Evolutionary conservation across 768 basidiomycete species (phyloP).

Genomic region (Collybia nuda): DNA sequence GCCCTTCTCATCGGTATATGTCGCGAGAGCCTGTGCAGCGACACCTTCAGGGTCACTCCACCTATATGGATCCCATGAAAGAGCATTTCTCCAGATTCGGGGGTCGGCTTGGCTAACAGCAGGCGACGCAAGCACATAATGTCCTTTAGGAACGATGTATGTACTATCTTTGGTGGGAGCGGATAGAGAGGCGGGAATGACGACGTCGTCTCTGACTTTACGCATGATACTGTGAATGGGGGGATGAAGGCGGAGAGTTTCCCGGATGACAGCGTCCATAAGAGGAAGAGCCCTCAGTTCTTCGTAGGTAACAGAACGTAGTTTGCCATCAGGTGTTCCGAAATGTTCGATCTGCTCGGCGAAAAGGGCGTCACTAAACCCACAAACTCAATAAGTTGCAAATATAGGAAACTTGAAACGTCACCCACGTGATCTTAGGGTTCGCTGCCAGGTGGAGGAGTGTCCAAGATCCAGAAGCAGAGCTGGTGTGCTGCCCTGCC

Average conservation of each 20-base stretch:
- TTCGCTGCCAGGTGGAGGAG: constrained; percentile 84
- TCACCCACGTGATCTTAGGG: constrained; percentile 69
- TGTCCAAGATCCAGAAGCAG: constrained; percentile 88
- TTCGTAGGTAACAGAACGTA: constrained; percentile 83
- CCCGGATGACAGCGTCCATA: constrained; percentile 88
- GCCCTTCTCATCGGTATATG: constrained; percentile 71
- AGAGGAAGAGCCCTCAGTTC: constrained; percentile 81
- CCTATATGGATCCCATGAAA: constrained; percentile 74
- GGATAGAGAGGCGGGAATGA: constrained; percentile 77
- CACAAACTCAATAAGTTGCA: neutral
- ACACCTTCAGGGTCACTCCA: constrained; percentile 88
- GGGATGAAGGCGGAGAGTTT: constrained; percentile 90
- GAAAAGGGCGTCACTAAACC: constrained; percentile 72
- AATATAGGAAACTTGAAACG: constrained; percentile 1
- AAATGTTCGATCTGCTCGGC: constrained; percentile 87
- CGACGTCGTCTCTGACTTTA: constrained; percentile 82
- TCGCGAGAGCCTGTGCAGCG: constrained; percentile 74
- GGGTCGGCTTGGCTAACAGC: constrained; percentile 89
- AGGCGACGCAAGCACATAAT: constrained; percentile 88
- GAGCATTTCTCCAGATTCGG: constrained; percentile 70
- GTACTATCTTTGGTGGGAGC: constrained; percentile 71
- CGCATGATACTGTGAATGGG: constrained; percentile 97
- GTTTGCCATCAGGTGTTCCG: constrained; percentile 73
- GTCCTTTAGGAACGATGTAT: constrained; percentile 87
- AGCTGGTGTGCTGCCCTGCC: constrained; percentile 99